Evolutionary conservation across 1,139 yeast genomes (phyloP), one percentile per base, ranked within the genome.

Genomic region (Lodderomyces orthopsilosis): DNA sequence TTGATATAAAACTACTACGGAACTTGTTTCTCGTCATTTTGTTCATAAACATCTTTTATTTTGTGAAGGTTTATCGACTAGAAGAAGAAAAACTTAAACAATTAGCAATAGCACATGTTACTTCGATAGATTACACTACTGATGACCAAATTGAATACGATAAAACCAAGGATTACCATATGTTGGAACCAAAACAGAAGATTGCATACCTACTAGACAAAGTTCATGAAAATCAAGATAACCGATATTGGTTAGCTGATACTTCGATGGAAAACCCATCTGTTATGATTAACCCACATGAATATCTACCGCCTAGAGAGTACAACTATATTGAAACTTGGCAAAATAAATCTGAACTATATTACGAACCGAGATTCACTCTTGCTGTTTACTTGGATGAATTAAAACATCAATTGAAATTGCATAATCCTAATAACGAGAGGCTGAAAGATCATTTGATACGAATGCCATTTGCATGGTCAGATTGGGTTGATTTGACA

Each of bases 381-480:
- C 47, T 62, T 6, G 48, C 63, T 4, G 46, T 62, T 9, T 59
- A 56, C 39, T 52, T 61, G 36, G 54, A 55, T 38, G 61, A 55
- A 36, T 40, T 59, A 18, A 54, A 51, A 41, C 37, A 46, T 33
- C 59, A 53, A 34, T 35, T 57, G 17, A 19, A 14, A 33, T 32
- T 41, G 6, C 47, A 51, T 36, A 56, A 59, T 40, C 61, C 61
- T 7, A 15, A 43, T 4, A 58, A 59, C 41, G 41, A 40, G 22
- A 51, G 50, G 37, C 35, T 35, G 5, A 46, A 43, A 2, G 53
- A 57, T 4, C 42, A 59, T 2, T 51, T 51, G 12, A 52, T 67
- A 0, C 47, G 50, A 35, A 58, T 65, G 38, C 83, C 85, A 44
- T 57, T 2, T 44, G 55, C 61, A 23, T 61, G 68, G 69, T 55